Evolutionary conservation across 148 eudicot genomes (phyloP), one percentile per base, ranked within the genome.

Genomic region (Nepenthes gracilis): DNA sequence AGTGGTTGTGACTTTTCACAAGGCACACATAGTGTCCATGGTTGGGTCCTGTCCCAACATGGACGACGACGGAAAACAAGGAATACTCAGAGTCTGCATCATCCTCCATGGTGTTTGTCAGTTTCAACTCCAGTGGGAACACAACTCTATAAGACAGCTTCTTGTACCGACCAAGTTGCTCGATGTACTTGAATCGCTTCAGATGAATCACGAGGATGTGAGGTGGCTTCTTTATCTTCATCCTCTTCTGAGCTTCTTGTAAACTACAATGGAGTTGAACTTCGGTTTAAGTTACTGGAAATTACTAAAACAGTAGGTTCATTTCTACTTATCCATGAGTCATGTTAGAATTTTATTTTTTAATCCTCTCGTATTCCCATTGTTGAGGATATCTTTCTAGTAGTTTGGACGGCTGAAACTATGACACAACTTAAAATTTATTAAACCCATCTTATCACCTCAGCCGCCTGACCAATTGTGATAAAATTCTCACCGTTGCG

Each of bases 221-320:
- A 12, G 96, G 96, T 11, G 96, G 78, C 68, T 82, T 87, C 70
- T 85, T 87, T 54, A 87, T 87, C 90, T 87, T 84, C 96, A 87
- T 87, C 69, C 96, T 82, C 78, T 87, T 87, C 60, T 87, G 96
- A 2, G 96, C 96, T 75, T 87, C 96, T 74, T 87, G 96, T 70
- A 87, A 75, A 64, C 96, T 87, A 81, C 59, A 69, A n/a, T n/a
- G 15, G n/a, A 53, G 15, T 43, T 56, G 32, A 34, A 56, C 15
- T 9, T 36, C 9, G 37, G 23, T 23, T 11, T 8, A 54, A 54
- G 36, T 12, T 33, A 32, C 36, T 12, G 2, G 58, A 34, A 55
- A 33, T 23, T 34, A 55, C 58, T 35, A 8, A 55, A 55, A 10
- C 12, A 8, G 12, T 56, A 56, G 6, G 23, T 23, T 23, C 23